Base-by-base conservation (phyloP, 1,284 basidiomycete genomes). In the Meripilus lineatus region DNA sequence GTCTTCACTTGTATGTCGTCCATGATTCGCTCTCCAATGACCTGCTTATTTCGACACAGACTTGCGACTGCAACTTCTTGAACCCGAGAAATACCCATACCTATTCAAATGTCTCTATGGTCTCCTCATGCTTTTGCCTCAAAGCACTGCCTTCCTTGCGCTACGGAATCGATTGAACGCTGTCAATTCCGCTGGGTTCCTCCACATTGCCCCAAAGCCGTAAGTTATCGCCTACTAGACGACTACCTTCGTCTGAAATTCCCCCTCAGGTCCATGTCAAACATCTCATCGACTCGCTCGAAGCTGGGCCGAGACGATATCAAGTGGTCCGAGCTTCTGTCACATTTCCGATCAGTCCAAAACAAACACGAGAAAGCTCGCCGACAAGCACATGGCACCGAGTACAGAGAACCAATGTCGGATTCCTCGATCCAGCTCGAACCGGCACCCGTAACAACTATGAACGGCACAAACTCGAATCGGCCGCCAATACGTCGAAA, bases 21-120 rank as follows among this genome's bases (percentile, higher is more conserved):
- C 22, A 6, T 8, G 22, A 11, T 38, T 21, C 28, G n/a, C n/a
- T 30, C 28, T 21, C 22, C 22, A 17, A 24, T 37, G 4, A 33
- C 24, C 45, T 42, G 46, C 24, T 35, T 10, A 41, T 10, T 43
- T 56, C n/a, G n/a, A n/a, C n/a, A n/a, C n/a, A 95, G 93, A 95
- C 61, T 77, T 99, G n/a, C 89, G 95, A 14, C 71, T 99, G 3
- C 96, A 99, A 66, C 77, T 99, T 5, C 77, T 99, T 33, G 96
- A 99, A 62, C 96, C 96, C 5, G 95, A 99, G 54, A 82, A 86
- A 79, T 86, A 98, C 61, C 95, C 96, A 0, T 91, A 91, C 67
- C 73, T 99, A 18, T 94, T 95, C 76, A 99, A 99, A 64, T 97
- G 94, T 56, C 73, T 99, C 5, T 99, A 99, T 61, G 96, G 96